These are phyloP conservation scores for Capsella bursapastoris DNA, from an alignment of 345 rosid species.

Conservation along the genomic window DNA sequence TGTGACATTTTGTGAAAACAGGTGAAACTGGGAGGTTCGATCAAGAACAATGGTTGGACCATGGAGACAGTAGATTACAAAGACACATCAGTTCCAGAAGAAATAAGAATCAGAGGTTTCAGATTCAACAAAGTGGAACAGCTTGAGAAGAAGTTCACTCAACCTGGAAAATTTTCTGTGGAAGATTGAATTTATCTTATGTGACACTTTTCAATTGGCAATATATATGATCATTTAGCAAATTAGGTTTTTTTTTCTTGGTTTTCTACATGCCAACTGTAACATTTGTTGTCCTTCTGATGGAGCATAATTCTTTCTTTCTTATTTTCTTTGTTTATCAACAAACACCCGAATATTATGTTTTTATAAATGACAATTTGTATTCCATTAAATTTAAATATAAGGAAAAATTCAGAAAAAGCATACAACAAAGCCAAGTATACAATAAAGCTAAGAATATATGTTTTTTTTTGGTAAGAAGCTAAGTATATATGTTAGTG, in stretches of 20 bases:
- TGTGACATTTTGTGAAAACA: conserved; percentile 37
- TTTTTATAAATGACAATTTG: not conserved
- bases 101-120: conserved; percentile 82
- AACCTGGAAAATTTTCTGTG: conserved; percentile 57
- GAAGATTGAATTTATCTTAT: conserved; percentile 25
- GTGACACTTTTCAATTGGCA: conserved; percentile 1
- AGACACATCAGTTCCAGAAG: conserved; percentile 72
- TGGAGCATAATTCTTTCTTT: not conserved
- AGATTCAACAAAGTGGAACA: conserved; percentile 70
- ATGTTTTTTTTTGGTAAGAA: no score
- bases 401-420: no score
- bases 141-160: conserved; percentile 58
- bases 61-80: conserved; percentile 72
- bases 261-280: not conserved
- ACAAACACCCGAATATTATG: not conserved
- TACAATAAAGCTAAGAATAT: no score
- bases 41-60: conserved; percentile 85
- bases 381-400: not conserved
- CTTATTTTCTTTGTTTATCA: not conserved
- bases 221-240: conserved; percentile 2
- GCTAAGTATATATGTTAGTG: no score
- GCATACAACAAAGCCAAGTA: no score
- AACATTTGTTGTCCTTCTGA: conserved; percentile 7
- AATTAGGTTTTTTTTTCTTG: not conserved
- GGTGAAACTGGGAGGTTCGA: conserved; percentile 71